These are phyloP conservation scores for Neoboletus brunneissimus DNA, from an alignment of 768 basidiomycete genomes.

Conservation along the genomic window DNA sequence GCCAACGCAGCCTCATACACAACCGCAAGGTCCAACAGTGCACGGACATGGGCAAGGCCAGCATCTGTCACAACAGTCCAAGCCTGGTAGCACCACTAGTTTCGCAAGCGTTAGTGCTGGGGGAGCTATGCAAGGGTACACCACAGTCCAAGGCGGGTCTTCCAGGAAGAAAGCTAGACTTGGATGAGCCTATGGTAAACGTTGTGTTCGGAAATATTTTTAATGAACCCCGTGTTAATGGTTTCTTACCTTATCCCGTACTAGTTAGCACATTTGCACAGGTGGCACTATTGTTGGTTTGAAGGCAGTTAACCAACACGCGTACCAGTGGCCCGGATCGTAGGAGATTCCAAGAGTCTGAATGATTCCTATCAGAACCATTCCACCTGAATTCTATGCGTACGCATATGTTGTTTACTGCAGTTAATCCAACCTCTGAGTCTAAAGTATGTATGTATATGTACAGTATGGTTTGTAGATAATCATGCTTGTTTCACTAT, in stretches of 20 bases:
- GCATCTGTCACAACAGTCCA: slow-evolving; percentile 37
- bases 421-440: background rate
- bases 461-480: background rate
- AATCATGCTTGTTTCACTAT: background rate
- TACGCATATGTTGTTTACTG: background rate
- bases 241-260: background rate
- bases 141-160: slow-evolving; percentile 34
- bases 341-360: background rate
- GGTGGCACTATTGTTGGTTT: too few species aligned
- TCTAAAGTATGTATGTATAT: too few species aligned
- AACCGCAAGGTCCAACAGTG: slow-evolving; percentile 42
- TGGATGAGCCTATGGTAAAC: slow-evolving; percentile 31
- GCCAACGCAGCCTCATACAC: slow-evolving; percentile 43
- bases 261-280: too few species aligned
- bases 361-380: background rate
- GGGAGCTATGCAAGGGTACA: slow-evolving; percentile 31
- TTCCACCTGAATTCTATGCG: background rate
- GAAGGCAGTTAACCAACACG: background rate
- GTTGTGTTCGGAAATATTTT: background rate
- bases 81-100: slow-evolving; percentile 60
- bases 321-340: background rate
- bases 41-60: slow-evolving; percentile 48
- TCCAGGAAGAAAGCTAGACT: slow-evolving; percentile 62
- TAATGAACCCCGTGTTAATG: background rate
- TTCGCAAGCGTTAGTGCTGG: slow-evolving; percentile 64